Base-by-base conservation (phyloP, 129 eudicot genomes). In the sunflower (Helianthus annuus) region DNA sequence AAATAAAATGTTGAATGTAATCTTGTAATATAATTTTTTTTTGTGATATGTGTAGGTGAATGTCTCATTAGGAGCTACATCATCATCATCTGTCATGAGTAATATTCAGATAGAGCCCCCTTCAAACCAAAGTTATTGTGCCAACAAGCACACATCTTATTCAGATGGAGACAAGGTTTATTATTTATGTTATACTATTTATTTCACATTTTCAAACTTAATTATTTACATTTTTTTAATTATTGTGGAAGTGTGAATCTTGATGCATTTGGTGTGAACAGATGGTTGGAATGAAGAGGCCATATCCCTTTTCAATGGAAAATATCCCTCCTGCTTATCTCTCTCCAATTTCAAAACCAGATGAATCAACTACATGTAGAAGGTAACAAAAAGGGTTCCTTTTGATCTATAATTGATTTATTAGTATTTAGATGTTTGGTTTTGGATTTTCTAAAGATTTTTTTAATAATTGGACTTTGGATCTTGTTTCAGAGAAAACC, bases 101-200 rank as follows among this genome's bases (percentile, higher is more conserved):
- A 39, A 75, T 80, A 79, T 68, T 40, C 87, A 76, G 73, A 78
- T 78, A 76, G 97, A 90, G 95, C 91, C 89, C 95, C 97, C 97
- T 90, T 87, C 89, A 83, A 90, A 73, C 95, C 97, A 87, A 90
- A 90, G 83, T 70, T 73, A 49, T 59, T 60, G 59, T 79, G 71
- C 80, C 79, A 85, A 69, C 82, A 83, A 79, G 55, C 72, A 55
- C 56, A 15, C 78, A 60, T 70, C 84, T 42, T 71, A 79, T 87
- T 80, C 81, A 52, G 91, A 83, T 49, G 97, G 85, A 70, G 87
- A 83, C 34, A 85, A 86, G 89, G 95, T 90, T 61, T 61, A 4
- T 11, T 68, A 5, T 72, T 19, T 11, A 13, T 39, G 19, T 39
- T 17, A 52, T 42, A 61, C 7, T 7, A 10, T 48, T 19, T 8